Evolutionary conservation across 495 filamentous ascomycete species (phyloP), one percentile per base, ranked within the genome.

Genomic region (Talaromyces wortmannii): DNA sequence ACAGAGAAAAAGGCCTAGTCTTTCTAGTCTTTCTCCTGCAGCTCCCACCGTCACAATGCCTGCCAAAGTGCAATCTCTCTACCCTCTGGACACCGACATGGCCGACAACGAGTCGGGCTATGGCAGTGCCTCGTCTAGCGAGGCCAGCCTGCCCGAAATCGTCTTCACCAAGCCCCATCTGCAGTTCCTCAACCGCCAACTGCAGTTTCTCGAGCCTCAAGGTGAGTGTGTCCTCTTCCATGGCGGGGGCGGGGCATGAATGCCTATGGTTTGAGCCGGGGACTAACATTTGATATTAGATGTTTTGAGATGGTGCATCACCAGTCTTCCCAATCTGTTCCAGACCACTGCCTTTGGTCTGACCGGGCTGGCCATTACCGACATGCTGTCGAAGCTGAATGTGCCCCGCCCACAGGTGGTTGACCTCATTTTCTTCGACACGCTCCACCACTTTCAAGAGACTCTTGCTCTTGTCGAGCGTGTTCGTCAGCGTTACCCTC

Each of bases 291-390:
- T 23, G 23, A 23, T 23, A 23, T 43, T 73, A 84, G 92, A 95
- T 61, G 87, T 97, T 64, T 79, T 98, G 54, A 85, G 81, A 75
- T 97, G 95, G 90, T 91, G 87, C 78, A 85, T 91, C 65, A 86
- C 86, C 49, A 88, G 92, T 54, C 85, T 98, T 62, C 95, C 94
- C 53, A 83, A 84, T 62, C 86, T 98, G 11, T 97, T 86, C 75
- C 94, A 98, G 74, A 92, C 91, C 45, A 97, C 94, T n/a, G 92
- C 94, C 42, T 97, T 98, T 61, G 94, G 94, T 44, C 78, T 97
- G 44, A 95, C 92, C 6, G 94, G 94, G 48, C 84, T 98, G 23
- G 94, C 88, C 48, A 97, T 92, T 55, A 72, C 97, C 61, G 94
- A 98, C 69, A 96, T 98, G 84, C 82, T 97, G 23, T 92, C 92